A percentile compares a stretch with the other conserved stretches of the same genome.
phyloP scores from a whole-genome alignment of 176 grass and related monocot species.

The Cenchrus americanus region DNA sequence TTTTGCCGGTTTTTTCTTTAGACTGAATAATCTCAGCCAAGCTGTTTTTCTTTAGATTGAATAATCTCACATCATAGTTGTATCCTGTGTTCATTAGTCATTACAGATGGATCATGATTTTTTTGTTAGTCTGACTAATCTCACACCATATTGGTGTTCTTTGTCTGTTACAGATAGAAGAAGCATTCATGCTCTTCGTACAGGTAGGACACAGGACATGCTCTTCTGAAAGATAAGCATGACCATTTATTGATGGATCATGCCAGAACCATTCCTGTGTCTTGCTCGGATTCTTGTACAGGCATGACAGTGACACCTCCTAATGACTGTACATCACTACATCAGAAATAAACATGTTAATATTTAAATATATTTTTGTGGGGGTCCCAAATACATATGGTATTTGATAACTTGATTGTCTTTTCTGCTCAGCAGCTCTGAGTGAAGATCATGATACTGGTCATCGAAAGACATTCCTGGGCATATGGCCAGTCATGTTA shows the following conservation, averaged over 20 bases:
- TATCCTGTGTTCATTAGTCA: not conserved
- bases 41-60: not conserved
- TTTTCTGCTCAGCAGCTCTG: slow-evolving; percentile 38
- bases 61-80: slow-evolving; percentile 32
- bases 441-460: slow-evolving; percentile 23
- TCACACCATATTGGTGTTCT: no score
- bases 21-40: slow-evolving; percentile 21
- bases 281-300: not conserved
- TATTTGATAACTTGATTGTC: slow-evolving; percentile 33
- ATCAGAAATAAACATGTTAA: slow-evolving; percentile 8
- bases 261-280: not conserved
- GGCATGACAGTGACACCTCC: not conserved
- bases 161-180: no score
- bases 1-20: not conserved
- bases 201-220: no score
- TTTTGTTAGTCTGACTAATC: no score
- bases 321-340: not conserved
- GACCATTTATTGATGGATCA: not conserved
- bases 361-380: not conserved
- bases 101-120: no score
- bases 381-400: not conserved
- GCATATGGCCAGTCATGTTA: no score
- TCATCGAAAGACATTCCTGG: slow-evolving; percentile 39
- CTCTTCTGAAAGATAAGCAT: no score
- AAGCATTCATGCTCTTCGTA: no score